A percentile compares a stretch with the other conserved stretches of the same genome.
Conservation (phyloP, 192 early-diverging fungal species). For the Mortierella hygrophila region DNA sequence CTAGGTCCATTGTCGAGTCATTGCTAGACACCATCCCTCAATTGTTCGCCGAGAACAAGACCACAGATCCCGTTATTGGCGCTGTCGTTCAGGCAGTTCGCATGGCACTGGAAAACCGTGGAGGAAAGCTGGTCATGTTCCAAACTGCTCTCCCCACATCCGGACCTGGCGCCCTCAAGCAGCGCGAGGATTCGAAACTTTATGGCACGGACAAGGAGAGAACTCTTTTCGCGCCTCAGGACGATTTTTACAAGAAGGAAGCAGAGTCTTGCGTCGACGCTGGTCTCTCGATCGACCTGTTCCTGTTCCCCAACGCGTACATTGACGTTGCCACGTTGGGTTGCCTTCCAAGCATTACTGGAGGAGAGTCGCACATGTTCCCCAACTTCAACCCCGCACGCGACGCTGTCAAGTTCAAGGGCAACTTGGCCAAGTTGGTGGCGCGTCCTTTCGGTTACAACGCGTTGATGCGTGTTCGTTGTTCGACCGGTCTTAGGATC, state of each 20-base stretch:
- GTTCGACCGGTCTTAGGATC: constrained; percentile 89
- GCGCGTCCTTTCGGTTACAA: constrained; percentile 89
- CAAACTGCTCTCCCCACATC: constrained; percentile 88
- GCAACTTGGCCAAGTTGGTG: constrained; percentile 80
- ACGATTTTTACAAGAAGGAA: constrained; percentile 87
- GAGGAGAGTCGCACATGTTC: constrained; percentile 88
- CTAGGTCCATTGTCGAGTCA: constrained; percentile 79
- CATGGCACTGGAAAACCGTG: constrained; percentile 79
- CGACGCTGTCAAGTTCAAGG: constrained; percentile 79
- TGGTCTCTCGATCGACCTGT: constrained; percentile 91
- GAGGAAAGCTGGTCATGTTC: constrained; percentile 93
- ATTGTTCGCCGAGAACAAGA: constrained; percentile 86
- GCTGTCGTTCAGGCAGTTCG: constrained; percentile 83
- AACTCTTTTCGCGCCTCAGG: constrained; percentile 87
- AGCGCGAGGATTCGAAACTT: constrained; percentile 90
- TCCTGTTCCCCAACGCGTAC: constrained; percentile 90
- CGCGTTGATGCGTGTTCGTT: constrained; percentile 88
- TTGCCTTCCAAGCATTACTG: constrained; percentile 83
- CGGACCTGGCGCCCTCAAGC: constrained; percentile 90
- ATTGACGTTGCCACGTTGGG: constrained; percentile 93
- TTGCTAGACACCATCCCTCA: constrained; percentile 86
- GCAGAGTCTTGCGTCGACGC: constrained; percentile 84
- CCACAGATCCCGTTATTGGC: constrained; percentile 81
- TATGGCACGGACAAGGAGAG: constrained; percentile 95
- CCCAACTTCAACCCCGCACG: constrained; percentile 82